phyloP scores from a whole-genome alignment of 768 basidiomycete species.

The Tulasnella sp. region DNA sequence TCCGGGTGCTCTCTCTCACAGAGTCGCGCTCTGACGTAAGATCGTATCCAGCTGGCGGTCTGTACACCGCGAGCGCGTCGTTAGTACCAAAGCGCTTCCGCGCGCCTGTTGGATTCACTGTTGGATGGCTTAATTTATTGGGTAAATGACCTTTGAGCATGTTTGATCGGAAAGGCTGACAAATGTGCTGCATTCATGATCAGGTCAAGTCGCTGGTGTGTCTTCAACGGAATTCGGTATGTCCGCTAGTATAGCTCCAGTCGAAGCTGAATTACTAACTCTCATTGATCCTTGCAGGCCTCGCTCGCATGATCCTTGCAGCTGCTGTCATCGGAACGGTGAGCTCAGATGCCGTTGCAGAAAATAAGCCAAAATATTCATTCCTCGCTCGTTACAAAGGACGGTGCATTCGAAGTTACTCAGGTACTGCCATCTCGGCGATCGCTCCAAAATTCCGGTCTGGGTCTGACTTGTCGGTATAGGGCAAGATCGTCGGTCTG shows the following conservation, averaged over 20 bases:
- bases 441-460: neutral
- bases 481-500: slow-evolving; percentile 67
- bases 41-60: slow-evolving; percentile 15
- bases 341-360: neutral
- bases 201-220: slow-evolving; percentile 72
- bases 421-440: slow-evolving; percentile 22
- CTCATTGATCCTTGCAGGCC: slow-evolving; percentile 9
- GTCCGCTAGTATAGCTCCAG: neutral
- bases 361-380: too few species aligned
- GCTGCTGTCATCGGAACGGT: slow-evolving; percentile 9
- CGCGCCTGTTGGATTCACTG: slow-evolving; percentile 27
- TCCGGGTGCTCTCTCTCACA: neutral
- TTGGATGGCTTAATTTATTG: slow-evolving; percentile 75
- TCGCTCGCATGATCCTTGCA: slow-evolving; percentile 8
- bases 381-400: slow-evolving; percentile 23
- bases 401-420: slow-evolving; percentile 49
- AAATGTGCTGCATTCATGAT: neutral
- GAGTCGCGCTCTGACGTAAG: neutral
- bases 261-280: slow-evolving; percentile 3
- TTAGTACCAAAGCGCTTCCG: slow-evolving; percentile 15
- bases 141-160: slow-evolving; percentile 27
- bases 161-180: slow-evolving; percentile 4
- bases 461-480: neutral
- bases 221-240: slow-evolving; percentile 71
- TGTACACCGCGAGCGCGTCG: slow-evolving; percentile 18